Conservation (phyloP, 164 flowering plant species). For the Magnolia kwangsiensis region DNA sequence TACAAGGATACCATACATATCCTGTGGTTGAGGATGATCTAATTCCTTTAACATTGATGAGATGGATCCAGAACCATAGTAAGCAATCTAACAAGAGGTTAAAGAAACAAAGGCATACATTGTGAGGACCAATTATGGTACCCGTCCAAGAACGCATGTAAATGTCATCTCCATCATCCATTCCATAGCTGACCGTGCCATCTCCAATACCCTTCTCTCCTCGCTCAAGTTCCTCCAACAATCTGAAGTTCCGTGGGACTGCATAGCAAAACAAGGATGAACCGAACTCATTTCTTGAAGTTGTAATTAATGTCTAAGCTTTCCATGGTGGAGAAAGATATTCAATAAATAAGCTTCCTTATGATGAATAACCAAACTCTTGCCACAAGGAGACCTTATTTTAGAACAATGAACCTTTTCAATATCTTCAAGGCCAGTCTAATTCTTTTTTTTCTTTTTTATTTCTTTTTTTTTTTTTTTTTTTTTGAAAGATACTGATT, state of each 20-base stretch:
- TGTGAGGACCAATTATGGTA: conserved; percentile 83
- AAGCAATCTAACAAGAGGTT: not conserved
- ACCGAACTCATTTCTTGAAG: not conserved
- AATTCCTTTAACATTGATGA: no score
- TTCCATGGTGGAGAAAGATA: not conserved
- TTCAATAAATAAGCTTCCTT: not conserved
- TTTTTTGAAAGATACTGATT: no score
- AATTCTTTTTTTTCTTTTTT: no score
- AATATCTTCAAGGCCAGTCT: not conserved
- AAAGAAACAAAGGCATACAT: conserved; percentile 36
- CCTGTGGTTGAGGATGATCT: no score
- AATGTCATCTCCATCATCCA: conserved; percentile 91
- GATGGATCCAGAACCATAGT: not conserved
- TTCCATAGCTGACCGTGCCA: conserved; percentile 90
- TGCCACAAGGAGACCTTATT: not conserved
- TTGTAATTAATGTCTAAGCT: not conserved
- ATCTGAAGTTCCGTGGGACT: conserved; percentile 89
- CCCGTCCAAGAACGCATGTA: conserved; percentile 96
- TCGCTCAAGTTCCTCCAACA: conserved; percentile 88
- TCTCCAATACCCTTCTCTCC: conserved; percentile 93
- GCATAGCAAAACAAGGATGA: conserved; percentile 19
- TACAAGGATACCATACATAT: not conserved
- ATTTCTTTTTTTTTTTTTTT: no score
- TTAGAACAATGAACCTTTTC: not conserved
- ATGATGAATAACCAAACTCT: not conserved